These are phyloP conservation scores for Capronia coronata DNA, from an alignment of 2,329 filamentous ascomycete species.

Conservation along the genomic window DNA sequence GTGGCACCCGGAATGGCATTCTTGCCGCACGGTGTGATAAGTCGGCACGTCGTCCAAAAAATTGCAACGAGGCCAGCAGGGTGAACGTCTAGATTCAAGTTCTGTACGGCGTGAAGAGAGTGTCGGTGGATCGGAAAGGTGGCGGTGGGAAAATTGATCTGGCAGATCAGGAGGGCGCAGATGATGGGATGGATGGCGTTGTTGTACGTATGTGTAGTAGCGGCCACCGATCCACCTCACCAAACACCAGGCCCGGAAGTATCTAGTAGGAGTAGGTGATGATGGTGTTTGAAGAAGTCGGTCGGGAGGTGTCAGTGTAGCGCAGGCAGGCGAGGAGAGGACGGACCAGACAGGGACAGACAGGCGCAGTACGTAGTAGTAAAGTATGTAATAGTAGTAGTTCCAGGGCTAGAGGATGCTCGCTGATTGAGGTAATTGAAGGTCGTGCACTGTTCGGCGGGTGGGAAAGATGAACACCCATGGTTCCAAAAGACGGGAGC, in stretches of 20 bases:
- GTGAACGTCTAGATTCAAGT: neutral
- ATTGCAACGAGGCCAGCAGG: neutral
- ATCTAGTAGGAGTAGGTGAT: neutral
- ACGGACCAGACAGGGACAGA: neutral
- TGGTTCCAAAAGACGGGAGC: neutral
- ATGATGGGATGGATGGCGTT: neutral
- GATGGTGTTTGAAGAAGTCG: neutral
- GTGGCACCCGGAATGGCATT: slow-evolving; percentile 14
- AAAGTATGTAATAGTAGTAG: too few relatives aligned
- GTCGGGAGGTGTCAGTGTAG: neutral
- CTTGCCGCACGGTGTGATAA: slow-evolving; percentile 6
- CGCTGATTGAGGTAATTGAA: neutral
- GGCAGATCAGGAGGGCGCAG: neutral
- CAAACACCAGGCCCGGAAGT: too few relatives aligned
- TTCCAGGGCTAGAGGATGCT: too few relatives aligned
- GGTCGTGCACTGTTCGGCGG: neutral
- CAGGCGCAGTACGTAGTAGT: too few relatives aligned
- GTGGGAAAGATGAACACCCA: neutral
- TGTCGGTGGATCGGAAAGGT: neutral
- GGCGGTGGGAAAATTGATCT: neutral
- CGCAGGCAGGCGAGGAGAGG: neutral
- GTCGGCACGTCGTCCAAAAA: neutral
- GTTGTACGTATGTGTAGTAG: too few relatives aligned
- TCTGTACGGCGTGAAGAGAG: neutral
- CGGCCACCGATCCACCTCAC: too few relatives aligned